Percentiles rank a stretch among this genome's conserved stretches.
Conservation (phyloP, 2,329 filamentous ascomycete genomes). For the Epichloe festucae region DNA sequence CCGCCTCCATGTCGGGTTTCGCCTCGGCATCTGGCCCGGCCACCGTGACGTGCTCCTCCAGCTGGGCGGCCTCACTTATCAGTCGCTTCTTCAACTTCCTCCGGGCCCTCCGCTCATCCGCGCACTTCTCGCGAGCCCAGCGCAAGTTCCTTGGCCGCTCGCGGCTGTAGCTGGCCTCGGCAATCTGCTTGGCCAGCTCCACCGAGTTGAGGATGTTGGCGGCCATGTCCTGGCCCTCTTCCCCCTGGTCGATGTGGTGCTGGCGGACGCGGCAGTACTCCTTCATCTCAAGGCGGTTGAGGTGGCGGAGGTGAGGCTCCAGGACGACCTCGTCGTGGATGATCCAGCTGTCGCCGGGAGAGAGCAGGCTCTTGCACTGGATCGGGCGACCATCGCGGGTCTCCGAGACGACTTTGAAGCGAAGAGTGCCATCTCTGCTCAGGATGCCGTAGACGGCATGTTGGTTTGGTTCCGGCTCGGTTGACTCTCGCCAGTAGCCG, state of each 20-base stretch:
- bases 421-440: background rate
- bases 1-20: background rate
- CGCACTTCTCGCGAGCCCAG: slow-evolving; percentile 1
- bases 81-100: background rate
- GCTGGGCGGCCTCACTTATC: background rate
- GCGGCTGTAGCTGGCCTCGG: background rate
- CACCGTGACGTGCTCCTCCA: background rate
- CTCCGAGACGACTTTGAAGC: slow-evolving; percentile 1
- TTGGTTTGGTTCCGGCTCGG: slow-evolving; percentile 1
- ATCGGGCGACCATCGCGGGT: background rate
- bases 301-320: slow-evolving; percentile 1
- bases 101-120: background rate
- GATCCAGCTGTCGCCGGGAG: slow-evolving; percentile 1
- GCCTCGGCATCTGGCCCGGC: background rate
- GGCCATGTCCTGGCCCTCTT: background rate
- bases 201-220: background rate
- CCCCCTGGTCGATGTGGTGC: background rate
- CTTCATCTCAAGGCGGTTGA: slow-evolving; percentile 2
- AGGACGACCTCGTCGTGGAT: slow-evolving; percentile 1
- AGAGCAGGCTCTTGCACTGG: background rate
- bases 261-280: slow-evolving; percentile 1
- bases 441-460: slow-evolving; percentile 2
- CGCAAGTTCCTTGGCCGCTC: background rate
- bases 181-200: background rate
- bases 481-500: slow-evolving; percentile 2